phyloP scores from a whole-genome alignment of 371 early-diverging fungal genomes.

The Fennellomyces sp. region DNA sequence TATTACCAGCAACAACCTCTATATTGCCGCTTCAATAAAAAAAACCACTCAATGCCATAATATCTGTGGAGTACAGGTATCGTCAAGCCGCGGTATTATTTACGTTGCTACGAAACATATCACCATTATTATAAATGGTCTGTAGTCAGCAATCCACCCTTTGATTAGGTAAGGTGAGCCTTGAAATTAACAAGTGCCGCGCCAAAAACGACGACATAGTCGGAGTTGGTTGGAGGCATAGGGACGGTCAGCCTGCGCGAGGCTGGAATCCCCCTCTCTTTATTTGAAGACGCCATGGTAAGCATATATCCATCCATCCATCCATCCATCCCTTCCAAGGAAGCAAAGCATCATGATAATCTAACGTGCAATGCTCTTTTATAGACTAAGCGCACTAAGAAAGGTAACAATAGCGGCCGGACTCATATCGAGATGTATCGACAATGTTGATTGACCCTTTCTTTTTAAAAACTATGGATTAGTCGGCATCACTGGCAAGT shows the following conservation, averaged over 20 bases:
- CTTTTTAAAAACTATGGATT: not conserved
- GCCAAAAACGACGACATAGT: too few species aligned
- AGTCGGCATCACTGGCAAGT: constrained; percentile 99
- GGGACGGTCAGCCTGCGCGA: too few species aligned
- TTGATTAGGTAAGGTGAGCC: not conserved
- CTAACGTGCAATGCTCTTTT: not conserved
- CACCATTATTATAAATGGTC: not conserved
- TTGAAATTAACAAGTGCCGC: not conserved
- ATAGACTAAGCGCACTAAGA: constrained; percentile 99
- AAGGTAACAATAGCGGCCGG: constrained; percentile 40
- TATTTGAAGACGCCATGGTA: constrained; percentile 7
- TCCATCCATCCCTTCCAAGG: constrained; percentile 7
- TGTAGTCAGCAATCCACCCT: too few species aligned
- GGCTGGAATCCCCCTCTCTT: not conserved
- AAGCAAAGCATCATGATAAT: not conserved
- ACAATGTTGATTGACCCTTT: not conserved
- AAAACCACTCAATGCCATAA: too few species aligned
- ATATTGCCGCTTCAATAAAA: too few species aligned
- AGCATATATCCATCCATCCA: constrained; percentile 9
- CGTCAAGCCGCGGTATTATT: too few species aligned
- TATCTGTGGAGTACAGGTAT: too few species aligned
- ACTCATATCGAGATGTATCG: not conserved
- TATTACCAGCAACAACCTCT: too few species aligned
- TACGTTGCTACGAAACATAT: not conserved
- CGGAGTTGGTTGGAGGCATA: too few species aligned